These are phyloP conservation scores for Leucocoprinus birnbaumii DNA, from an alignment of 768 basidiomycete species.

Conservation along the genomic window DNA sequence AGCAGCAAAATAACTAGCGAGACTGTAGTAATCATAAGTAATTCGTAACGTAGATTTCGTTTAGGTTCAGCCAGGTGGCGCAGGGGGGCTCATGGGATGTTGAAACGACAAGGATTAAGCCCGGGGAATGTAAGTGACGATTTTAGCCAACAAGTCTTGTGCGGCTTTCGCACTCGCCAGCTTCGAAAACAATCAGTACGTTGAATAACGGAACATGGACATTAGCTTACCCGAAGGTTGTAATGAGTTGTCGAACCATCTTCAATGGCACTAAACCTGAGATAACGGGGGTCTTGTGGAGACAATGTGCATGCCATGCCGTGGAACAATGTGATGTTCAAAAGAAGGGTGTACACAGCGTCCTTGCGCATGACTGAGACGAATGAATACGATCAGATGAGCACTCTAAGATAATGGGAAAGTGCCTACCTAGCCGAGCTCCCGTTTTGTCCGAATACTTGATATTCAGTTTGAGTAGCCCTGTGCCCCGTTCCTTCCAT, in stretches of 20 bases:
- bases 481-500: slow-evolving; percentile 81
- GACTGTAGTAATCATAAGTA: slow-evolving; percentile 9
- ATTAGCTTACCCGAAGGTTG: slow-evolving; percentile 62
- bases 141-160: slow-evolving; percentile 60
- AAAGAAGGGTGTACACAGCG: slow-evolving; percentile 69
- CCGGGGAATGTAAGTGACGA: slow-evolving; percentile 45
- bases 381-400: slow-evolving; percentile 3
- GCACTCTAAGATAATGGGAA: not conserved
- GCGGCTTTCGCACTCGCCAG: slow-evolving; percentile 70
- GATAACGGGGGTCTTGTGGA: slow-evolving; percentile 70
- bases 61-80: not conserved
- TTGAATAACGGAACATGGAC: slow-evolving; percentile 11
- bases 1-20: slow-evolving; percentile 11
- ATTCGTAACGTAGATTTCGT: slow-evolving; percentile 10
- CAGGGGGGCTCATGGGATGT: not conserved
- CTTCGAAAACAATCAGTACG: slow-evolving; percentile 28
- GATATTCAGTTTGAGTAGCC: slow-evolving; percentile 70
- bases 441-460: slow-evolving; percentile 57
- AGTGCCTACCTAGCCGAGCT: slow-evolving; percentile 61
- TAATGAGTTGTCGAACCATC: slow-evolving; percentile 60
- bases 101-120: slow-evolving; percentile 20
- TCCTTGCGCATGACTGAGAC: slow-evolving; percentile 80
- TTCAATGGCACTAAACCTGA: slow-evolving; percentile 74
- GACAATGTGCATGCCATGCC: slow-evolving; percentile 75
- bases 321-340: slow-evolving; percentile 74